Base-by-base conservation (phyloP, 192 early-diverging fungal species). In the Diversispora eburnea region DNA sequence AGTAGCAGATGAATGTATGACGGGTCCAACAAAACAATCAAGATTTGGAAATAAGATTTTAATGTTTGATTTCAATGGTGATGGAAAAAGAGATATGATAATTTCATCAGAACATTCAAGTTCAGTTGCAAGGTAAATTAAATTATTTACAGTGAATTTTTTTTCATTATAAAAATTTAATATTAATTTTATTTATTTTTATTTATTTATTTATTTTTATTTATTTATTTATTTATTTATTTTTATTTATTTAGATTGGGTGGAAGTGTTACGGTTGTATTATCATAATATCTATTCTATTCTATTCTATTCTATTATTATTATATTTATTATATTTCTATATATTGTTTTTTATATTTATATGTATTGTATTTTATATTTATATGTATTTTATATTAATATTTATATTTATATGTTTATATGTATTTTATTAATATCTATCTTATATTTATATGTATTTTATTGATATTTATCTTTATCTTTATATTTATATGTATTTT, bases 61-160 rank as follows among this genome's bases (percentile, higher is more conserved):
- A 43, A 57, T 57, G n/a, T 57, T 56, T 33, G 88, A 95, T 66
- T 94, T 94, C 77, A 75, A 85, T 79, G 88, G 86, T 19, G 84
- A 85, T 62, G 90, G 88, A 6, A 51, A 69, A 9, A 15, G 77
- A 8, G 87, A 89, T 47, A 60, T 93, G 8, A 88, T 85, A 1
- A 83, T 91, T 33, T 83, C 87, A 63, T 87, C 88, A 46, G 88
- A 88, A 4, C 88, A 90, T 77, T 56, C 39, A n/a, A 70, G 49
- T 70, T 9, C 13, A 15, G 8, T 2, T 17, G 22, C 42, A 20
- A 70, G 68, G 68, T 70, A 70, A 6, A n/a, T 51, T 10, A 41
- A 33, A 33, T 25, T 52, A 0, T 46, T 22, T n/a, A n/a, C 4
- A n/a, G 46, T 66, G 49, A 25, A 42, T 42, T 45, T 5, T n/a